These are phyloP conservation scores for Cynara cardunculus DNA, from an alignment of 129 eudicot genomes.

Conservation along the genomic window DNA sequence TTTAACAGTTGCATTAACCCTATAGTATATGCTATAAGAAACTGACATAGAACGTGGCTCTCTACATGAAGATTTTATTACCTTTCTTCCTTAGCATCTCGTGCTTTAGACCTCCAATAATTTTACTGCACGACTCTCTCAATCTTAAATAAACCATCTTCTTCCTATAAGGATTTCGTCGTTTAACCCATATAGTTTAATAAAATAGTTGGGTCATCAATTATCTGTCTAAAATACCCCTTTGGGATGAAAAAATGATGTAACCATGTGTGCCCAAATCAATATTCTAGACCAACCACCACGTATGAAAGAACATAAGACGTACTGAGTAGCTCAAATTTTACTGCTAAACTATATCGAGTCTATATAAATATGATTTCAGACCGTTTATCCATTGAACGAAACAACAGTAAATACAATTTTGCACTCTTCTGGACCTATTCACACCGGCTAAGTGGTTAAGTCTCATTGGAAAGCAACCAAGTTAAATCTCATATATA, in stretches of 20 bases:
- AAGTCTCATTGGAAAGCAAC: neutral
- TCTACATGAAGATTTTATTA: neutral
- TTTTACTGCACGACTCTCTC: neutral
- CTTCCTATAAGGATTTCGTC: neutral
- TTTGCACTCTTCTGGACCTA: neutral
- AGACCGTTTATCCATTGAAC: neutral
- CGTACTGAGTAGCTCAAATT: neutral
- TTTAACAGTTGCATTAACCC: neutral
- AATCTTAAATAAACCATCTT: neutral
- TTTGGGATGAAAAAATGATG: neutral
- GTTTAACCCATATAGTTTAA: neutral
- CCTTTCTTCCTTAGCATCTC: neutral
- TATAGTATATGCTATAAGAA: neutral
- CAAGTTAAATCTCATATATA: neutral
- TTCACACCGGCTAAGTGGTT: neutral
- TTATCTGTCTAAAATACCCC: neutral
- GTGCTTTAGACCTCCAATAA: neutral
- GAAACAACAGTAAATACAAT: neutral
- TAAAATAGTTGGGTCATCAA: neutral
- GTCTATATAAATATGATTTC: neutral
- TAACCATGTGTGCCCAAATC: neutral
- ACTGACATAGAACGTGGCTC: neutral
- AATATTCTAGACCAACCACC: neutral
- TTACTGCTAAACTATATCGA: neutral
- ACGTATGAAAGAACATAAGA: neutral